These are phyloP conservation scores for Solanum megistacrolobum DNA, from an alignment of 257 asterid genomes.

Conservation along the genomic window DNA sequence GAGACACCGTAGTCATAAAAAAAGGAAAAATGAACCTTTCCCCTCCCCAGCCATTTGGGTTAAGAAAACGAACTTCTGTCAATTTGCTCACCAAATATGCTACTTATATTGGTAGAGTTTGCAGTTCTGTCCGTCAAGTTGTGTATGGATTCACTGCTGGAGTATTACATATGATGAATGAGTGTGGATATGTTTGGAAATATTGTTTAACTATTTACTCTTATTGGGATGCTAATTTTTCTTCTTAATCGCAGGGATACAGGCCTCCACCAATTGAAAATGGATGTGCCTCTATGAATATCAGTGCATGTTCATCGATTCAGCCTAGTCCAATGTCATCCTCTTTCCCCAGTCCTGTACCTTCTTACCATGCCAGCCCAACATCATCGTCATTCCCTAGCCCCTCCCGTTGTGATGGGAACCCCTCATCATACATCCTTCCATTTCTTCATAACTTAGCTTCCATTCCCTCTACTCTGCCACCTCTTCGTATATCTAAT, in stretches of 20 bases:
- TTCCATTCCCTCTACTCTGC: slow-evolving; percentile 5
- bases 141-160: background rate
- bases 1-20: background rate
- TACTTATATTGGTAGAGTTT: background rate
- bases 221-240: background rate
- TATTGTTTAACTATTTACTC: background rate
- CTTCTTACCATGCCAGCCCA: slow-evolving; percentile 13
- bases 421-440: background rate
- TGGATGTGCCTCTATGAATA: background rate
- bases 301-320: slow-evolving; percentile 1
- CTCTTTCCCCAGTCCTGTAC: slow-evolving; percentile 5
- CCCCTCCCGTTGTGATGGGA: background rate
- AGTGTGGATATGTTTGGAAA: background rate
- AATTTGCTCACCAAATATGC: background rate
- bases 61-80: background rate
- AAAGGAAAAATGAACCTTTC: background rate
- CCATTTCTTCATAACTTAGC: slow-evolving; percentile 2
- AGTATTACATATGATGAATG: background rate
- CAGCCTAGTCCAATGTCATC: slow-evolving; percentile 10
- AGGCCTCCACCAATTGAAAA: slow-evolving; percentile 3
- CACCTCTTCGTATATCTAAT: slow-evolving; percentile 12
- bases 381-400: slow-evolving; percentile 9
- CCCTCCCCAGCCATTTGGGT: background rate
- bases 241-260: background rate
- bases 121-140: background rate